Percentiles rank a stretch among this genome's conserved stretches.
These are phyloP conservation scores for Lycium barbarum DNA, from an alignment of 257 asterid species.

Conservation along the genomic window DNA sequence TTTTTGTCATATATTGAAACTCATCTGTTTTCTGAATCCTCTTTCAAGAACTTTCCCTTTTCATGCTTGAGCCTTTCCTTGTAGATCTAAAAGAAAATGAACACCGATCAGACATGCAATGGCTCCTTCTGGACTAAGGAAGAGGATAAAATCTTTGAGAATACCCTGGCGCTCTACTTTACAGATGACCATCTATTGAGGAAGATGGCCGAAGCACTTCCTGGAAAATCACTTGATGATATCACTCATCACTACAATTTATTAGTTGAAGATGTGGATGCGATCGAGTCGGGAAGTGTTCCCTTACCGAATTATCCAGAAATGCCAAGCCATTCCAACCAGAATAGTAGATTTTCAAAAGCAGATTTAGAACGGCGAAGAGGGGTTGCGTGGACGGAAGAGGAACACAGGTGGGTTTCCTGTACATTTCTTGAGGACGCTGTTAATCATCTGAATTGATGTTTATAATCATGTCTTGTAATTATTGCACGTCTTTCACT, in stretches of 20 bases:
- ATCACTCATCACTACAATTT: constrained; percentile 44
- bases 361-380: constrained; percentile 26
- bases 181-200: constrained; percentile 38
- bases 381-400: constrained; percentile 56
- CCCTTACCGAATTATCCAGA: constrained; percentile 38
- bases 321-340: neutral
- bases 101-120: constrained; percentile 37
- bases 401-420: constrained; percentile 51
- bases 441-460: neutral
- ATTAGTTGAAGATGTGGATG: constrained; percentile 42
- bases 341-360: constrained; percentile 31
- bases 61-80: constrained; percentile 30
- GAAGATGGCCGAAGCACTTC: constrained; percentile 47
- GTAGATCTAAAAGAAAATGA: constrained; percentile 39
- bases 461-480: neutral
- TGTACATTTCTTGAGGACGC: neutral
- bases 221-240: constrained; percentile 51
- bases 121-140: constrained; percentile 47
- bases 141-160: constrained; percentile 55
- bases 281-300: constrained; percentile 46
- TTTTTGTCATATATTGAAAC: constrained; percentile 5
- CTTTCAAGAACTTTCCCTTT: constrained; percentile 36
- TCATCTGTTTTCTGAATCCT: constrained; percentile 30
- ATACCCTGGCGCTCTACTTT: constrained; percentile 40
- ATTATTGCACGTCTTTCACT: neutral